Percentiles rank a stretch among this genome's conserved stretches.
Evolutionary conservation across 2,329 filamentous ascomycete genomes (phyloP).

Genomic region (Ophiostoma novo-ulmi): DNA sequence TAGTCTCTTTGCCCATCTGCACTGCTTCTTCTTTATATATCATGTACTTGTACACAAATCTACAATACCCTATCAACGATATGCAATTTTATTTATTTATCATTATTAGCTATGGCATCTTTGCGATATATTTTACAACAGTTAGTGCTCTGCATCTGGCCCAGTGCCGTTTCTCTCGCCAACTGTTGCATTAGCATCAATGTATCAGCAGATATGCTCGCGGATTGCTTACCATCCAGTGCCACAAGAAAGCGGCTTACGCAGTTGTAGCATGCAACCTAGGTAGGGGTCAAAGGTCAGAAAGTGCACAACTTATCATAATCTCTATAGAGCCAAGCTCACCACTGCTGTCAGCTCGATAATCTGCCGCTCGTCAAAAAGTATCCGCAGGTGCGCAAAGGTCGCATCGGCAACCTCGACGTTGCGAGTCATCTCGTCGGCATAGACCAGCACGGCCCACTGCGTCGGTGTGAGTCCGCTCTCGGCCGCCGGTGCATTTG

Average conservation of each 20-base stretch:
- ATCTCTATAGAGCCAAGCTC: not conserved
- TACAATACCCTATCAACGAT: slow-evolving; percentile 5
- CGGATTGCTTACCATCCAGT: slow-evolving; percentile 59
- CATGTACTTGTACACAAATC: not conserved
- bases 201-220: not conserved
- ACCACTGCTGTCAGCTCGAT: slow-evolving; percentile 62
- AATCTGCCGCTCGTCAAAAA: slow-evolving; percentile 65
- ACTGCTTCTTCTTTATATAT: not conserved
- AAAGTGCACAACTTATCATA: slow-evolving; percentile 52
- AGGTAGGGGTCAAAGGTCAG: not conserved
- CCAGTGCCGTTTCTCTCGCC: slow-evolving; percentile 11
- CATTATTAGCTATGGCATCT: not conserved
- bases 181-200: not conserved
- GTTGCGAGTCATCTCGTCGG: slow-evolving; percentile 77
- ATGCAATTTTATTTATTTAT: not conserved
- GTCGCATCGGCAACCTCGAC: slow-evolving; percentile 64
- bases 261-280: slow-evolving; percentile 70
- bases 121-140: slow-evolving; percentile 31
- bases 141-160: slow-evolving; percentile 23
- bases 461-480: slow-evolving; percentile 52
- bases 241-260: slow-evolving; percentile 80
- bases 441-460: slow-evolving; percentile 65
- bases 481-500: not conserved
- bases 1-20: not conserved
- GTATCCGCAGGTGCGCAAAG: slow-evolving; percentile 56